Conservation (phyloP, 139 green algal species). For the Haematococcus sp. region DNA sequence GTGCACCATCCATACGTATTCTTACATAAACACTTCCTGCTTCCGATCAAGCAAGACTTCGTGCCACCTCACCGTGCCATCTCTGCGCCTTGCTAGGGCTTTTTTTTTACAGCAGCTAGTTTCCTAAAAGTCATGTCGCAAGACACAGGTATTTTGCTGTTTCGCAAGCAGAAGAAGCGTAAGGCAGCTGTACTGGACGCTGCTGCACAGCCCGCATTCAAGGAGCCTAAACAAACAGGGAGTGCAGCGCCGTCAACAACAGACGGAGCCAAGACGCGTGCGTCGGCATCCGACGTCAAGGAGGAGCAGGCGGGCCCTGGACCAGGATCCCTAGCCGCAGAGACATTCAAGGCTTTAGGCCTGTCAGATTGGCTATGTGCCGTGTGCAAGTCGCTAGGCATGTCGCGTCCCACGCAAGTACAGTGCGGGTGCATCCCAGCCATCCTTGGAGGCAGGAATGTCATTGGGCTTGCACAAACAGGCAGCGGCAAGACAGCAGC, state of each 20-base stretch:
- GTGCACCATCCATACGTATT: too few relatives aligned
- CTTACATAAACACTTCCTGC: too few relatives aligned
- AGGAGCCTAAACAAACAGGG: conserved; percentile 7
- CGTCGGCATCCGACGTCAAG: neutral
- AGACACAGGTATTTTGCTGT: neutral
- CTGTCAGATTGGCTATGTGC: conserved; percentile 76
- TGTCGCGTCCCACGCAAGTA: conserved; percentile 46
- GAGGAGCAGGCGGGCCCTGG: neutral
- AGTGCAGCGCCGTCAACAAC: neutral
- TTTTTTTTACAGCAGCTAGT: too few relatives aligned
- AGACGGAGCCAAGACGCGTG: neutral
- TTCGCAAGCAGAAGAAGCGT: neutral
- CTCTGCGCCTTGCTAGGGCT: too few relatives aligned
- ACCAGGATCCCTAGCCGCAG: neutral
- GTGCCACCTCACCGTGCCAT: too few relatives aligned
- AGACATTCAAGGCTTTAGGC: conserved; percentile 68
- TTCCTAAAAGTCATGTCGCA: too few relatives aligned
- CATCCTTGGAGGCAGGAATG: conserved; percentile 78
- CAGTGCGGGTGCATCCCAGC: conserved; percentile 85
- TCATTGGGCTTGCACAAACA: conserved; percentile 91
- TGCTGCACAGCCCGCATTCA: neutral
- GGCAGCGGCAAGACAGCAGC: conserved; percentile 96
- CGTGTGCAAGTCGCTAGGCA: conserved; percentile 44
- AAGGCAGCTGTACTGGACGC: too few relatives aligned
- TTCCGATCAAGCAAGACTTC: too few relatives aligned